phyloP scores from a whole-genome alignment of 768 basidiomycete species.

The Boletus edulis region DNA sequence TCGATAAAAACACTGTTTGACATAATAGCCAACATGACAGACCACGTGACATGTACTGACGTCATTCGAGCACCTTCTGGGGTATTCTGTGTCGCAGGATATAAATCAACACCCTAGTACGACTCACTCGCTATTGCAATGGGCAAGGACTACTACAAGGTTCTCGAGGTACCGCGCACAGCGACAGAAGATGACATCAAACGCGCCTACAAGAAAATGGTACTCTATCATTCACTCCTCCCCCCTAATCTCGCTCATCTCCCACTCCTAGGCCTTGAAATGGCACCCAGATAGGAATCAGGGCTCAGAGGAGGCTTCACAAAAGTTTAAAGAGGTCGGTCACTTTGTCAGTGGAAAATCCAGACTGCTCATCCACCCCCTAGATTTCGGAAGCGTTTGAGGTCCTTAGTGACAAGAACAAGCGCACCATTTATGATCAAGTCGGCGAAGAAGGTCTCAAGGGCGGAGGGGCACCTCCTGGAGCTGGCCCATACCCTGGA shows the following conservation, averaged over 20 bases:
- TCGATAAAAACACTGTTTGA: not conserved
- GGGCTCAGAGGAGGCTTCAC: conserved; percentile 80
- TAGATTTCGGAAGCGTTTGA: conserved; percentile 96
- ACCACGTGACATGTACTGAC: conserved; percentile 22
- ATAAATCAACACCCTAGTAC: no score
- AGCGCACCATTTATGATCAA: conserved; percentile 85
- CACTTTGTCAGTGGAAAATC: no score
- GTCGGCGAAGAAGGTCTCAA: conserved; percentile 96
- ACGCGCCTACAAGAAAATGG: conserved; percentile 94
- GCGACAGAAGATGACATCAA: conserved; percentile 89
- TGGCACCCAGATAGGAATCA: conserved; percentile 94
- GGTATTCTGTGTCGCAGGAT: conserved; percentile 10
- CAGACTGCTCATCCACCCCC: not conserved
- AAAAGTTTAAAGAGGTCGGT: conserved; percentile 88
- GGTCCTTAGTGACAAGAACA: conserved; percentile 85
- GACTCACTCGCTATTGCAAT: not conserved
- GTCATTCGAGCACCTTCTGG: conserved; percentile 35
- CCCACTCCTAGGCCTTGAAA: conserved; percentile 65
- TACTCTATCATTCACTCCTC: conserved; percentile 25
- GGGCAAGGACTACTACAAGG: conserved; percentile 86
- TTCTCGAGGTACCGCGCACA: conserved; percentile 67
- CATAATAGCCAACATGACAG: no score
- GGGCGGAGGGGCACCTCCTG: conserved; percentile 55
- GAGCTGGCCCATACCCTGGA: conserved; percentile 46
- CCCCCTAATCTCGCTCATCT: not conserved